Evolutionary conservation across 2,329 filamentous ascomycete genomes (phyloP), one percentile per base, ranked within the genome.

Genomic region (Akanthomyces uredinophilus): DNA sequence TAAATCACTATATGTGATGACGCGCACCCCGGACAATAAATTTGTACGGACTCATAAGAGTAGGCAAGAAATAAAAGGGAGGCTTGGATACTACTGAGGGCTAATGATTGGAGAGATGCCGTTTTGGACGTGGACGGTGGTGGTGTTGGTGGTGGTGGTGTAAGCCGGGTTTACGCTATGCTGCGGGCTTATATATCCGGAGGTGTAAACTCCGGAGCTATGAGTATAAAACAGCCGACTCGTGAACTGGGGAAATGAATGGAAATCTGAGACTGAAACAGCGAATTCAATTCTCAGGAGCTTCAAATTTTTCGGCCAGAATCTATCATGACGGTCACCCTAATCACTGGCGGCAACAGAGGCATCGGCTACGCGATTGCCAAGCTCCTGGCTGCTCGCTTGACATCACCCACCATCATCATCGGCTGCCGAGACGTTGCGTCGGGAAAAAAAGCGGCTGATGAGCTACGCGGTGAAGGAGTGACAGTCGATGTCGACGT

Each of bases 271-370:
- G 11, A 11, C n/a, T n/a, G 11, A 11, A 35, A 35, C 6, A 35
- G 32, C 10, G 11, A 35, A 8, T 11, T 6, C 7, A 11, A 35
- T 35, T 10, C 32, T 43, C 5, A 29, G 13, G 3, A 27, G 14
- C 14, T 3, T 16, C 10, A 11, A n/a, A n/a, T n/a, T 27, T 27
- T 32, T 35, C 32, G 32, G 4, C 10, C 7, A 35, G 10, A 5
- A 11, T 35, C 14, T n/a, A 59, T 27, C 46, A 60, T 60, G 57
- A 32, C 47, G 16, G 22, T 53, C 8, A 46, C 29, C 39, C 46
- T 74, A 44, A 70, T 75, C 59, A 77, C 75, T 5, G 73, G 74
- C 20, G 68, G 68, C 18, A 74, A 72, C 63, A 67, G 70, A 52
- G 73, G 73, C 8, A 70, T 76, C 14, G 74, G 73, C 1, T 69